Base-by-base conservation (phyloP, 2,329 filamentous ascomycete genomes). In the Dactylellina haptotyla region DNA sequence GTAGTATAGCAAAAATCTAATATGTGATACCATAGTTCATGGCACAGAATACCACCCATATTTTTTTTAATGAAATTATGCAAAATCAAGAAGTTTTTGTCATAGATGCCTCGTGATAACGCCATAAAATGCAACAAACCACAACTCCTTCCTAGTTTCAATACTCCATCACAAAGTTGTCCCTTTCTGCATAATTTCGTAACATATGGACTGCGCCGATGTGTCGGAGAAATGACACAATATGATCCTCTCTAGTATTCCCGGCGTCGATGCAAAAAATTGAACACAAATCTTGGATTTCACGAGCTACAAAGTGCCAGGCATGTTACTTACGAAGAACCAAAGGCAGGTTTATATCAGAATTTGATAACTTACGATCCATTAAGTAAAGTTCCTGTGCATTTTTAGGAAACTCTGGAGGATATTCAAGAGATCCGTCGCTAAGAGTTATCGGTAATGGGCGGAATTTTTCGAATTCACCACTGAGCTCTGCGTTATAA, bases 201-300 rank as follows among this genome's bases (percentile, higher is more conserved):
- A 46, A 25, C 2, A 73, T 30, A 30, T 73, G 56, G n/a, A 56
- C 30, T 3, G 69, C 69, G 28, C 69, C 69, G 16, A 73, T 73
- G 26, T 66, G 41, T 25, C 57, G 66, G 3, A 73, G 61, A 41
- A 73, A 73, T 3, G 69, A 61, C 16, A 56, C 9, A 26, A 73
- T 73, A 20, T 66, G 53, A 0, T 73, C 69, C 3, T 46, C 41
- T 39, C 48, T 73, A 26, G 46, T 73, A 9, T 41, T 62, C 20
- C 69, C 69, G 18, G 34, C 61, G 34, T 73, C 69, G 30, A 73
- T 66, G 28, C 69, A 32, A 28, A 66, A 73, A 12, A 73, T 56
- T 10, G 69, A 73, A 30, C 69, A 73, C 50, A 73, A 37, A 32
- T 73, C 69, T 32, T 73, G 61, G 30, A 73, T 66, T 48, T 73